A percentile compares a stretch with the other conserved stretches of the same genome.
Evolutionary conservation across 164 flowering plant species (phyloP).

Genomic region (Magnolia officinalis): DNA sequence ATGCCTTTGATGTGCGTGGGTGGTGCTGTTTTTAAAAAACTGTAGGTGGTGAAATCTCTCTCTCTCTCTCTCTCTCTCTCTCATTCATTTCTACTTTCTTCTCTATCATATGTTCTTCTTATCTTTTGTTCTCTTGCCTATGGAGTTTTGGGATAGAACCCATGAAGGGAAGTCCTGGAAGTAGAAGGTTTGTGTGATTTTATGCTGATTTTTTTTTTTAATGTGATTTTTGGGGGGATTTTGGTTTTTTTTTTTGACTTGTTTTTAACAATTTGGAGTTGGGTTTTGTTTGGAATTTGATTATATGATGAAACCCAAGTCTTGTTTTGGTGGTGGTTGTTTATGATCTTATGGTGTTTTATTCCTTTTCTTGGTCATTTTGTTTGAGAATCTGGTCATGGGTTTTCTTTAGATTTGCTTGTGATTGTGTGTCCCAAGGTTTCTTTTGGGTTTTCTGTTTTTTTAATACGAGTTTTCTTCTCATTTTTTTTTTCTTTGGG

Average conservation of each 20-base stretch:
- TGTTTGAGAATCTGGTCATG: background rate
- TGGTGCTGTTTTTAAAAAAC: conserved; percentile 42
- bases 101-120: conserved; percentile 10
- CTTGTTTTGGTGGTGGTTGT: background rate
- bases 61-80: conserved; percentile 5
- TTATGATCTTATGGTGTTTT: background rate
- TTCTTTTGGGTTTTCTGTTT: background rate
- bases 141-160: background rate
- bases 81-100: conserved; percentile 7
- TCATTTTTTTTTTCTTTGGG: background rate
- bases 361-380: background rate
- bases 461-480: background rate
- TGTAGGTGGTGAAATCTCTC: conserved; percentile 7
- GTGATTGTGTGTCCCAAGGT: background rate
- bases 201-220: conserved; percentile 8
- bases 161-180: conserved; percentile 1
- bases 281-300: background rate
- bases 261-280: background rate
- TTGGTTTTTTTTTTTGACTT: background rate
- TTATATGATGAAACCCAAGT: background rate
- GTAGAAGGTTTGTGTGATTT: conserved; percentile 22
- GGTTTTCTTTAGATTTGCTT: conserved; percentile 3
- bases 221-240: background rate
- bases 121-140: background rate
- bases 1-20: conserved; percentile 71